A percentile compares a stretch with the other conserved stretches of the same genome.
phyloP scores from a whole-genome alignment of 2,329 filamentous ascomycete genomes.

The Verticillium zaregamsianum region DNA sequence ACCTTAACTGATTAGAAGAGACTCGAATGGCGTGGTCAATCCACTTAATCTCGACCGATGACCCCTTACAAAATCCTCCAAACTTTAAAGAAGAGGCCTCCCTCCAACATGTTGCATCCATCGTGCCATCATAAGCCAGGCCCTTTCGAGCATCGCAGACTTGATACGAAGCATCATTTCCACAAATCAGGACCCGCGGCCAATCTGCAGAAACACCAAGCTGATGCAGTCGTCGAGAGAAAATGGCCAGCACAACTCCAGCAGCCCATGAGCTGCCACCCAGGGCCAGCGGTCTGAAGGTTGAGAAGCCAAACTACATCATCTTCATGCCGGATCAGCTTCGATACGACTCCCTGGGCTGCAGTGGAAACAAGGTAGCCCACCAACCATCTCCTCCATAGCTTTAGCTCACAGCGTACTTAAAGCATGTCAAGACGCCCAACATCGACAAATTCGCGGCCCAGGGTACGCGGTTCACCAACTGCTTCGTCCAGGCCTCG shows the following conservation, averaged over 20 bases:
- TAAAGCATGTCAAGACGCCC: slow-evolving; percentile 25
- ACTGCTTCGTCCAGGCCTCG: slow-evolving; percentile 40
- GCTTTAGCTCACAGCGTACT: background rate
- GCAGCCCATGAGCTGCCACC: slow-evolving; percentile 6
- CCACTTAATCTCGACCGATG: background rate
- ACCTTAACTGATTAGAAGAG: background rate
- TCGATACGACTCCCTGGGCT: slow-evolving; percentile 37
- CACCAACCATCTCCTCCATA: background rate
- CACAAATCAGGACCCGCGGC: background rate
- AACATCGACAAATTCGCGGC: slow-evolving; percentile 37
- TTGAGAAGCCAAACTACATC: slow-evolving; percentile 27
- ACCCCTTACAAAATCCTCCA: background rate
- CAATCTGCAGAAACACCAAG: background rate
- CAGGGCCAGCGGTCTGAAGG: slow-evolving; percentile 11
- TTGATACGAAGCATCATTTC: background rate
- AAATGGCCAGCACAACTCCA: background rate
- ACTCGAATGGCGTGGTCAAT: background rate
- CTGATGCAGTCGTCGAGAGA: background rate
- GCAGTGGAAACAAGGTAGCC: slow-evolving; percentile 18
- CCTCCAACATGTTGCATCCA: background rate
- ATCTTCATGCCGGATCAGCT: slow-evolving; percentile 47
- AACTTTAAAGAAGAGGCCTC: background rate
- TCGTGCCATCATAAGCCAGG: background rate
- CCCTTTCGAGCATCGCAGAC: background rate
- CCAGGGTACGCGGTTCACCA: slow-evolving; percentile 35